phyloP scores from a whole-genome alignment of 2,329 filamentous ascomycete genomes.

The Aspergillus puulaauensis region DNA sequence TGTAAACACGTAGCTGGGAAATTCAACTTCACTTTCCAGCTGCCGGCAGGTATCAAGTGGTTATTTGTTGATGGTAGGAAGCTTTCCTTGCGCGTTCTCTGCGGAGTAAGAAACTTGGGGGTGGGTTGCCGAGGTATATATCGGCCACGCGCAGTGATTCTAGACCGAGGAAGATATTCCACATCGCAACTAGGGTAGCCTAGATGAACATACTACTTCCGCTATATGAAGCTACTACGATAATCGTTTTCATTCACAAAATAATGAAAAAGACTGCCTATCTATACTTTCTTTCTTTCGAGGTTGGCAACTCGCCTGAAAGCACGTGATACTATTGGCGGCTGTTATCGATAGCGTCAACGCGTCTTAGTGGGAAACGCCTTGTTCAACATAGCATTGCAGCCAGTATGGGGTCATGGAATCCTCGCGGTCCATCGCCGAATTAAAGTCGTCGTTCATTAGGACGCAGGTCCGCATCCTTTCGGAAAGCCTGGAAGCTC shows the following conservation, averaged over 20 bases:
- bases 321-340: constrained; percentile 13
- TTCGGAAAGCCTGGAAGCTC: constrained; percentile 48
- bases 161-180: constrained; percentile 6
- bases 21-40: background rate
- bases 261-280: background rate
- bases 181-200: background rate
- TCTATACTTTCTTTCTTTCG: background rate
- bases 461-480: constrained; percentile 53
- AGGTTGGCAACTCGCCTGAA: no score
- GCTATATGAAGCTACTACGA: no score
- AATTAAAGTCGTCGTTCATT: constrained; percentile 53
- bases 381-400: background rate
- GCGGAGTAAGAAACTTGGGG: constrained; percentile 7
- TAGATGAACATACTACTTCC: background rate
- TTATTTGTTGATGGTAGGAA: background rate
- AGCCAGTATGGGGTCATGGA: constrained; percentile 34
- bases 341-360: constrained; percentile 13
- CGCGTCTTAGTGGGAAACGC: background rate
- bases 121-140: constrained; percentile 12
- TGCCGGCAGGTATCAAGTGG: background rate
- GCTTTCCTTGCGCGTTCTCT: background rate
- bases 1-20: background rate
- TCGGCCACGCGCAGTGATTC: constrained; percentile 2
- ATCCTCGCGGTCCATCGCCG: constrained; percentile 46
- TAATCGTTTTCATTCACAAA: background rate